Base-by-base conservation (phyloP, 768 basidiomycete species). In the Leccinum truebloodii region DNA sequence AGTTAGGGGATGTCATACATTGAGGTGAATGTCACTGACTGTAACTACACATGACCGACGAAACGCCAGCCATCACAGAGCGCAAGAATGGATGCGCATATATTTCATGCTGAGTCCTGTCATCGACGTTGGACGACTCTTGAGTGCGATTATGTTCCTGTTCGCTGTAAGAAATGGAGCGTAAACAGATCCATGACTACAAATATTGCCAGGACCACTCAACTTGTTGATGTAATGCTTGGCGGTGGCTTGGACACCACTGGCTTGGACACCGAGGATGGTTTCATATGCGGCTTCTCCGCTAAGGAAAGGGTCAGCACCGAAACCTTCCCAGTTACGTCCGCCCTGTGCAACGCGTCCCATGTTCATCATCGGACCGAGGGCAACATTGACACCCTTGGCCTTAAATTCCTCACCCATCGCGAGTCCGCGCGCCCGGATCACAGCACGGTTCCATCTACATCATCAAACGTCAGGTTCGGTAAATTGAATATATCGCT, bases 311-410 rank as follows among this genome's bases (percentile, higher is more conserved):
- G 95, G 95, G 71, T 97, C 95, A 10, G 83, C 92, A 32, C 94
- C 94, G 59, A 94, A 95, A n/a, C 92, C 93, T 79, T 96, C 95
- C 92, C 93, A 96, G 73, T 95, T 94, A 30, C 95, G 80, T 18
- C 95, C 95, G 7, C 89, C 92, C 63, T 84, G 79, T 3, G 90
- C 86, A 20, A 88, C 75, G 18, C 91, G 84, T 1, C 88, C 90
- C 78, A 95, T 83, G 71, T 95, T 94, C 86, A 92, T 94, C 88
- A 91, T 91, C 0, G 92, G 83, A 30, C 82, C 84, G 7, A 95
- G 81, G 10, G 86, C 88, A 53, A 95, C 77, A 66, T 97, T 84
- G 51, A 92, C 86, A 24, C 95, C 95, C 70, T 95, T 94, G 28
- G 84, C 86, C 58, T 80, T 80, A 75, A 92, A 89, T 71, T 98